Evolutionary conservation across 2,329 filamentous ascomycete species (phyloP), one percentile per base, ranked within the genome.

Genomic region (Colletotrichum navitas): DNA sequence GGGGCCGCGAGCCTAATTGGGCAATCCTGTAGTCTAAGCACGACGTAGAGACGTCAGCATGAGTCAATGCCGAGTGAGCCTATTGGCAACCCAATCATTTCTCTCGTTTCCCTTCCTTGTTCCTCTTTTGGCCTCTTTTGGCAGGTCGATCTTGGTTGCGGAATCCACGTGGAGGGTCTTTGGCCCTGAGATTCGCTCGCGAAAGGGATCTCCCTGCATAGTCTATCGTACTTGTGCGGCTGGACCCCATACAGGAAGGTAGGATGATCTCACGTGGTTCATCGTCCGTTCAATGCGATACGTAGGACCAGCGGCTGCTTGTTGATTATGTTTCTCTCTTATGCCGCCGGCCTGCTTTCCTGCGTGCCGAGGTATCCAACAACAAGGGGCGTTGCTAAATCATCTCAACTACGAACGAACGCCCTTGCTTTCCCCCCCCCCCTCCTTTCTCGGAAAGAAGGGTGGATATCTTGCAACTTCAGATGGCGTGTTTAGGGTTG

Each of bases 131-230:
- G 59, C n/a, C 32, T 36, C 45, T n/a, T 34, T 34, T 26, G 45
- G 59, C n/a, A 16, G 34, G 45, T 47, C 45, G 21, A 47, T 47
- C 6, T n/a, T 24, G 4, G 45, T 6, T n/a, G 10, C 21, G 18
- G 66, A 54, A 66, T 60, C 66, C 66, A 69, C 66, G 66, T 69
- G 66, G 66, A 66, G 18, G 18, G 36, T 21, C 45, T 47, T 54
- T 52, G 26, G 54, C 63, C 49, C 45, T 29, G 26, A 54, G 43
- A 66, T 66, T 66, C 62, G 66, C 26, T 36, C 21, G 34, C 39
- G 14, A n/a, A 43, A 16, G 49, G 61, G 26, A 12, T 41, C 12
- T 63, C 61, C 49, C 24, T 54, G 49, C 18, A 51, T 18, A 54
- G 10, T 8, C 10, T 43, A 45, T 51, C 47, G 14, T 6, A 39